Evolutionary conservation across 2,329 filamentous ascomycete genomes (phyloP), one percentile per base, ranked within the genome.

Genomic region (Aspergillus proliferans): DNA sequence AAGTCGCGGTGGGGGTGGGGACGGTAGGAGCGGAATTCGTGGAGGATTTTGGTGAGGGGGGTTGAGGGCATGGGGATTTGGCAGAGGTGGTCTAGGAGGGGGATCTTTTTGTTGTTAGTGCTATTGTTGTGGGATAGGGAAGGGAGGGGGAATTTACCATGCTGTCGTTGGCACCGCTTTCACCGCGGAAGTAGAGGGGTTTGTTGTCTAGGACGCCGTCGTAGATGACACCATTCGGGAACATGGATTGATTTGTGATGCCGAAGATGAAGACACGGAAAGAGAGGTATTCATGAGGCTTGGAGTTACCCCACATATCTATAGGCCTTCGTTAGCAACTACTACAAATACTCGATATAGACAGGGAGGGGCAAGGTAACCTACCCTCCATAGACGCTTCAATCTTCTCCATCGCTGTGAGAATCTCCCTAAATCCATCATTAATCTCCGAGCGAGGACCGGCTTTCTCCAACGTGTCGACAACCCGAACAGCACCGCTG

Each of bases 201-300:
- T 87, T 76, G 56, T 71, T 66, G 51, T 86, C 82, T 56, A 85
- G 85, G 52, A 92, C 81, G 7, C 89, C 90, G 66, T 94, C 86
- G 67, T 96, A 96, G 43, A 95, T 72, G 6, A 96, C 92, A 7
- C 92, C 92, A 54, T 91, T 76, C 7, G 91, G 91, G 70, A 96
- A 96, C 90, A 96, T 95, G 61, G 83, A 85, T 71, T 96, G 91
- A 43, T 82, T 86, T 1, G 89, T 94, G 70, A 96, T 95, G 59
- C 92, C 92, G 64, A 95, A 95, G 73, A 96, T 96, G 76, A 96
- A 96, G 9, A 92, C 95, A 38, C 91, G 86, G 81, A 95, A 96
- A 58, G 82, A 86, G 51, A 87, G 88, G 73, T 96, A 96, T 57
- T 89, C 82, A 15, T 80, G 78, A 2, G 91, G 91, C 59, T 87